phyloP scores from a whole-genome alignment of 768 basidiomycete species.

The Boletus rubropictus region DNA sequence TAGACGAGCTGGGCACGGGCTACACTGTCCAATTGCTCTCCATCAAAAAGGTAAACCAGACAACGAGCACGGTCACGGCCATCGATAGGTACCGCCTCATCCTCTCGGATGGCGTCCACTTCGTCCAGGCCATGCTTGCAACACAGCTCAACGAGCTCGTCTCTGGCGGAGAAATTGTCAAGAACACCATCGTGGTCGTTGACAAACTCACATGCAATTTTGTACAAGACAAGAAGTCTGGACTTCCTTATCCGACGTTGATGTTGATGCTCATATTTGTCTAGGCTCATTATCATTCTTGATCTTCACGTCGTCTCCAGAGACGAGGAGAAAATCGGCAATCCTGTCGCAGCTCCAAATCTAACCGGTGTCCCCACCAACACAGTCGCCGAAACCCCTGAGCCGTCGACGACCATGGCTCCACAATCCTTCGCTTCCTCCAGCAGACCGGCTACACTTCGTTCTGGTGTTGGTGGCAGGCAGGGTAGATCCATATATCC shows the following conservation, averaged over 20 bases:
- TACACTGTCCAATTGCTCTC: constrained; percentile 76
- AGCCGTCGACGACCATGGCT: constrained; percentile 28
- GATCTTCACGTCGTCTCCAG: constrained; percentile 51
- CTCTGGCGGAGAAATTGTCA: constrained; percentile 53
- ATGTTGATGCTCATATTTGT: constrained; percentile 3
- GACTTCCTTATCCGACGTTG: not conserved
- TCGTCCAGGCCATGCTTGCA: constrained; percentile 91
- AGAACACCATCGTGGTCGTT: constrained; percentile 63
- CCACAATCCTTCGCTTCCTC: constrained; percentile 25
- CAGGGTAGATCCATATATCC: constrained; percentile 50
- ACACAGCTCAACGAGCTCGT: constrained; percentile 82
- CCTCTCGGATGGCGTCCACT: constrained; percentile 83
- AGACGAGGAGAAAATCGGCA: constrained; percentile 68
- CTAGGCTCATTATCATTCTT: constrained; percentile 79
- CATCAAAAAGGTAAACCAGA: constrained; percentile 63
- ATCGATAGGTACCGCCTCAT: constrained; percentile 73
- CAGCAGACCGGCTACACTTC: constrained; percentile 9
- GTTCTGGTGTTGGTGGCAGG: constrained; percentile 12
- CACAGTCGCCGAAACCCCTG: constrained; percentile 19
- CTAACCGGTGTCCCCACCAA: constrained; percentile 28
- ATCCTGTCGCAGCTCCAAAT: constrained; percentile 39
- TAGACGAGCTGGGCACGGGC: constrained; percentile 26
- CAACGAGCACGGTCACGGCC: constrained; percentile 27
- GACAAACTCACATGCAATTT: constrained; percentile 76
- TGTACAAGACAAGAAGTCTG: constrained; percentile 75